phyloP scores from a whole-genome alignment of 2,329 filamentous ascomycete species.

The Ustulina deusta region DNA sequence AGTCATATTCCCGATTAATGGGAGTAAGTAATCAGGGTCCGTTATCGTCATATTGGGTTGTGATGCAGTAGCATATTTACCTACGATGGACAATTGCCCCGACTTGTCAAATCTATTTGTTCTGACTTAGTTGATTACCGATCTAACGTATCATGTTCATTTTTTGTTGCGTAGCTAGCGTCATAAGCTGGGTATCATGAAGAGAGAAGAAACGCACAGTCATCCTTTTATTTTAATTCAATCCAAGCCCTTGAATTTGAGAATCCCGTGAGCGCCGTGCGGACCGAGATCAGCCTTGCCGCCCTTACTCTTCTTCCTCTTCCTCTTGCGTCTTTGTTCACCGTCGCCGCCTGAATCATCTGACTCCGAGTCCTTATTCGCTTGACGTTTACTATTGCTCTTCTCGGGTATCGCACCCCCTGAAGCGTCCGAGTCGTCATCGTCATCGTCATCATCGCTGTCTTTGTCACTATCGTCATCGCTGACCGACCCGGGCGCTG shows the following conservation, averaged over 20 bases:
- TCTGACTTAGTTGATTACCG: neutral
- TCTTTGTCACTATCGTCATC: slow-evolving; percentile 63
- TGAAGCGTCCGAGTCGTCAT: slow-evolving; percentile 58
- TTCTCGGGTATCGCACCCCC: slow-evolving; percentile 59
- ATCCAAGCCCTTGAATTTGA: slow-evolving; percentile 63
- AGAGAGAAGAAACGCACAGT: slow-evolving; percentile 24
- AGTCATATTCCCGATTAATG: neutral
- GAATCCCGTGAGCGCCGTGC: slow-evolving; percentile 64
- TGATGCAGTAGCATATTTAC: neutral
- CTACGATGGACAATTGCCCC: neutral
- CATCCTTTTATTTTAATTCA: slow-evolving; percentile 40
- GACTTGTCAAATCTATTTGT: no score
- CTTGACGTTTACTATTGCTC: slow-evolving; percentile 55
- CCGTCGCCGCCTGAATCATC: slow-evolving; percentile 60
- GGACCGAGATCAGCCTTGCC: slow-evolving; percentile 58
- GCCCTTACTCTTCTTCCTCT: slow-evolving; percentile 58
- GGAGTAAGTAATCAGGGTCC: no score
- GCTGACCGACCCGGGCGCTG: slow-evolving; percentile 60
- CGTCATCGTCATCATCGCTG: slow-evolving; percentile 58
- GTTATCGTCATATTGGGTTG: no score
- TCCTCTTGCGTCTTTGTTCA: slow-evolving; percentile 60
- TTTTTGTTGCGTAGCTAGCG: slow-evolving; percentile 18
- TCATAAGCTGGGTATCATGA: slow-evolving; percentile 44
- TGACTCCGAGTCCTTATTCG: slow-evolving; percentile 56
- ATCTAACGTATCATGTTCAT: neutral